These are phyloP conservation scores for Zymoseptoria crescenta DNA, from an alignment of 2,329 filamentous ascomycete genomes.

Conservation along the genomic window DNA sequence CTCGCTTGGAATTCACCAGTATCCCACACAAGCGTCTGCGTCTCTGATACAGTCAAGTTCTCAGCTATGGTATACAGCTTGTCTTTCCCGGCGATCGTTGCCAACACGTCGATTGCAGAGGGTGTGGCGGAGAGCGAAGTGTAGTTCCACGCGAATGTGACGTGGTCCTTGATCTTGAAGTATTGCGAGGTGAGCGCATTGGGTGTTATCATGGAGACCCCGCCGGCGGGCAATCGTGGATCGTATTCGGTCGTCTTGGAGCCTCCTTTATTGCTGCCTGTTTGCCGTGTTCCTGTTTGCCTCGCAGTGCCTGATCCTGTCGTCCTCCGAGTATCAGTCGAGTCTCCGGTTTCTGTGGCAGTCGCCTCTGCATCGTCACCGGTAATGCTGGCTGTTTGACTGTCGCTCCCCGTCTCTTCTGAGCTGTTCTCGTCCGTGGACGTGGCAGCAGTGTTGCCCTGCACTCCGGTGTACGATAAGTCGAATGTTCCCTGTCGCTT, in stretches of 20 bases:
- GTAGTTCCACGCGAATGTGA: slow-evolving; percentile 63
- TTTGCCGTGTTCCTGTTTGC: slow-evolving; percentile 15
- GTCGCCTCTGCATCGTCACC: slow-evolving; percentile 9
- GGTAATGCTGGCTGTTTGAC: neutral
- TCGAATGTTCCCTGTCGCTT: slow-evolving; percentile 21
- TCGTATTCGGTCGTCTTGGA: slow-evolving; percentile 40
- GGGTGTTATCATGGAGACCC: slow-evolving; percentile 56
- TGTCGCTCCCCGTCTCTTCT: neutral
- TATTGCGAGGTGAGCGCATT: slow-evolving; percentile 44
- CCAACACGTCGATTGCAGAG: slow-evolving; percentile 52
- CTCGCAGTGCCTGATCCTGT: slow-evolving; percentile 12
- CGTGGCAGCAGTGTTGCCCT: slow-evolving; percentile 23
- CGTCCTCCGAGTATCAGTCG: slow-evolving; percentile 7
- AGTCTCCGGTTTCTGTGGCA: slow-evolving; percentile 11
- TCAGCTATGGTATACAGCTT: slow-evolving; percentile 54
- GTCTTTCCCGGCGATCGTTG: slow-evolving; percentile 51
- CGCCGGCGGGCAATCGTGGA: slow-evolving; percentile 48
- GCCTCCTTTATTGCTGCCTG: slow-evolving; percentile 14
- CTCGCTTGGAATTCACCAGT: slow-evolving; percentile 46
- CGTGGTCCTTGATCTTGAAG: slow-evolving; percentile 56
- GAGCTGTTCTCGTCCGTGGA: slow-evolving; percentile 2
- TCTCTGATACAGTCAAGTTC: slow-evolving; percentile 46
- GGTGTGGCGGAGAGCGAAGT: slow-evolving; percentile 55
- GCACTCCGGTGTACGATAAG: slow-evolving; percentile 15
- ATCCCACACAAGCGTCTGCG: slow-evolving; percentile 51